These are phyloP conservation scores for Adansonia madagascariensis DNA, from an alignment of 441 rosid species.

Conservation along the genomic window DNA sequence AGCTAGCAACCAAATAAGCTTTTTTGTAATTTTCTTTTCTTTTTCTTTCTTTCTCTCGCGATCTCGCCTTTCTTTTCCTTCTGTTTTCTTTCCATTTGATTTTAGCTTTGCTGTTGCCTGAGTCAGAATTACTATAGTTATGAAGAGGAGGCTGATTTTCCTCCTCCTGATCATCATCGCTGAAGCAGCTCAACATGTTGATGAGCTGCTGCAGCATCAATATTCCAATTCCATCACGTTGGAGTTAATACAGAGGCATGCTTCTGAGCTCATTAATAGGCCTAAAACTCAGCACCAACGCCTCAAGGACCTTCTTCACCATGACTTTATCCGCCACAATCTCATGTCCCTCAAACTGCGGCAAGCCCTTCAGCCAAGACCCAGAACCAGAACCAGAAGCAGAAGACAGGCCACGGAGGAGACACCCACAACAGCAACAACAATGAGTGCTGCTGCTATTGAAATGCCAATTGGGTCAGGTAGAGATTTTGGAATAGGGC, in stretches of 20 bases:
- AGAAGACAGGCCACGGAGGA: slow-evolving; percentile 1
- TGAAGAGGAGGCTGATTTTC: slow-evolving; percentile 3
- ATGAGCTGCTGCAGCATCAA: background rate
- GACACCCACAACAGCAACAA: background rate
- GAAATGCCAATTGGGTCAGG: slow-evolving; percentile 42
- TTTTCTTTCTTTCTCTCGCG: background rate
- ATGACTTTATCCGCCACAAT: slow-evolving; percentile 33
- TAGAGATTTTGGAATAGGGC: slow-evolving; percentile 47
- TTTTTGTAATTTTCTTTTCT: background rate
- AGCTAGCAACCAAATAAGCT: background rate
- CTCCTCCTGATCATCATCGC: background rate
- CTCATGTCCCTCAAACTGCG: slow-evolving; percentile 9
- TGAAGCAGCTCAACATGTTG: background rate
- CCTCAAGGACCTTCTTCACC: slow-evolving; percentile 32
- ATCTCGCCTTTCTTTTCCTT: background rate
- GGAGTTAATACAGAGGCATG: slow-evolving; percentile 37
- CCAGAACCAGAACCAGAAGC: background rate
- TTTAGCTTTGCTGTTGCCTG: no score
- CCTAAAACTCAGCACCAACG: slow-evolving; percentile 33
- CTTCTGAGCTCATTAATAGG: slow-evolving; percentile 18
- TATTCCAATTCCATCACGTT: slow-evolving; percentile 21
- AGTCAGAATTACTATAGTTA: background rate
- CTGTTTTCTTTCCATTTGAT: background rate
- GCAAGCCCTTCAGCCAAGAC: background rate
- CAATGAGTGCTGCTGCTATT: background rate